These are phyloP conservation scores for Phytophthora syringae DNA, from an alignment of 352 stramenopile species.

Conservation along the genomic window DNA sequence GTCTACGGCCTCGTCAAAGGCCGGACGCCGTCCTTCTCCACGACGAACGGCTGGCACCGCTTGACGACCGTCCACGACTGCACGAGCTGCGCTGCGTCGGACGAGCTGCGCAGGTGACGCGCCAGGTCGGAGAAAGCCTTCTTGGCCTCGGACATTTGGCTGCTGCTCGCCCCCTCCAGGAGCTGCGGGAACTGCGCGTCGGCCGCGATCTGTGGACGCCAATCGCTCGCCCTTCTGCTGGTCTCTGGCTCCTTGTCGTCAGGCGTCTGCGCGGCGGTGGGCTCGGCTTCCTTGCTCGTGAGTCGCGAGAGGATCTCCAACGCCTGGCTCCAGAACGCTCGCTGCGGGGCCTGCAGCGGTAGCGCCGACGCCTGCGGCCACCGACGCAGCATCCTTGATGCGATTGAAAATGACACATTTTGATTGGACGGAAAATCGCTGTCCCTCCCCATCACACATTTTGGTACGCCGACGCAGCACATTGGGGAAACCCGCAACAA, in stretches of 20 bases:
- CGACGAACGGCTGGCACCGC: slow-evolving; percentile 16
- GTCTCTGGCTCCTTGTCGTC: not conserved
- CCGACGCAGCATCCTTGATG: slow-evolving; percentile 9
- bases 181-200: slow-evolving; percentile 2
- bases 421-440: no score
- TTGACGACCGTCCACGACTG: slow-evolving; percentile 13
- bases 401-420: no score
- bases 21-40: slow-evolving; percentile 3
- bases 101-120: slow-evolving; percentile 1
- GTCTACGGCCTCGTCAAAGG: slow-evolving; percentile 2
- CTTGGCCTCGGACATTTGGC: not conserved
- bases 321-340: slow-evolving; percentile 10
- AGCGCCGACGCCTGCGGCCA: not conserved
- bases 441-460: no score
- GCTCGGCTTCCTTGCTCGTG: not conserved
- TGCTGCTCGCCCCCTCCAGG: not conserved
- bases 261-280: not conserved
- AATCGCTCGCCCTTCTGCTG: not conserved
- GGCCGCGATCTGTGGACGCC: not conserved
- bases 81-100: slow-evolving; percentile 6
- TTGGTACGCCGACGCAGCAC: no score
- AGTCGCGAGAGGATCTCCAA: slow-evolving; percentile 3
- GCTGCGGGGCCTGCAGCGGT: not conserved
- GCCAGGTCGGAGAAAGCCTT: slow-evolving; percentile 5
- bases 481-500: no score